Conservation (phyloP, 2,329 filamentous ascomycete species). For the Hymenoscyphus scutula region DNA sequence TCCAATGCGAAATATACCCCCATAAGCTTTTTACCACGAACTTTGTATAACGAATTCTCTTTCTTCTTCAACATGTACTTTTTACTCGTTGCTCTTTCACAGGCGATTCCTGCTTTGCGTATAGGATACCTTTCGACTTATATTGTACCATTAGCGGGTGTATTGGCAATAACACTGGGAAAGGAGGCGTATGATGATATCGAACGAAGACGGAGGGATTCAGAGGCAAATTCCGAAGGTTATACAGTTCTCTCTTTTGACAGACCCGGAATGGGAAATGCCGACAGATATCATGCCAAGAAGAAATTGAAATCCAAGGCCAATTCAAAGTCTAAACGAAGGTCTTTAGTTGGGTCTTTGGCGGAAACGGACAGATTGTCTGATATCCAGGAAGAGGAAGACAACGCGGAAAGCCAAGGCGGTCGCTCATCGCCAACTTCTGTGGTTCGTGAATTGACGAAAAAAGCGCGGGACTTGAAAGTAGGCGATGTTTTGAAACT, state of each 20-base stretch:
- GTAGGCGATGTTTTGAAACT: constrained; percentile 96
- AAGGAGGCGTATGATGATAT: constrained; percentile 97
- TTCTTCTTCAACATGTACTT: constrained; percentile 99
- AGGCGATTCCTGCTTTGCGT: constrained; percentile 82
- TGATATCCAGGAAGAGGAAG: constrained; percentile 69
- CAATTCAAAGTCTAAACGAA: constrained; percentile 40
- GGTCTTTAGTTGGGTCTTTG: constrained; percentile 19
- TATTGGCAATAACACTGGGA: constrained; percentile 85
- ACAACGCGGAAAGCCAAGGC: constrained; percentile 47
- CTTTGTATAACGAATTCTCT: constrained; percentile 97
- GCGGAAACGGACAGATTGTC: constrained; percentile 49
- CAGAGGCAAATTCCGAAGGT: constrained; percentile 89
- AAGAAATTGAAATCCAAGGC: constrained; percentile 49
- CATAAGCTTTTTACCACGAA: constrained; percentile 89
- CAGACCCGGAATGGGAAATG: constrained; percentile 44
- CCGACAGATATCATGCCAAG: constrained; percentile 39
- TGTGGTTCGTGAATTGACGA: constrained; percentile 64
- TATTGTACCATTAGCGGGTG: constrained; percentile 86
- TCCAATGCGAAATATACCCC: constrained; percentile 98
- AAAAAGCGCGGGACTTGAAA: constrained; percentile 82
- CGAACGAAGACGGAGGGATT: constrained; percentile 77
- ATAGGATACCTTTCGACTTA: constrained; percentile 97
- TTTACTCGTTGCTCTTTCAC: constrained; percentile 87
- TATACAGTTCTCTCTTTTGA: constrained; percentile 77
- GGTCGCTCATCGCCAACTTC: constrained; percentile 44